Evolutionary conservation across 1,139 yeast genomes (phyloP), one percentile per base, ranked within the genome.

Genomic region (Kurtzmaniella natalensis): DNA sequence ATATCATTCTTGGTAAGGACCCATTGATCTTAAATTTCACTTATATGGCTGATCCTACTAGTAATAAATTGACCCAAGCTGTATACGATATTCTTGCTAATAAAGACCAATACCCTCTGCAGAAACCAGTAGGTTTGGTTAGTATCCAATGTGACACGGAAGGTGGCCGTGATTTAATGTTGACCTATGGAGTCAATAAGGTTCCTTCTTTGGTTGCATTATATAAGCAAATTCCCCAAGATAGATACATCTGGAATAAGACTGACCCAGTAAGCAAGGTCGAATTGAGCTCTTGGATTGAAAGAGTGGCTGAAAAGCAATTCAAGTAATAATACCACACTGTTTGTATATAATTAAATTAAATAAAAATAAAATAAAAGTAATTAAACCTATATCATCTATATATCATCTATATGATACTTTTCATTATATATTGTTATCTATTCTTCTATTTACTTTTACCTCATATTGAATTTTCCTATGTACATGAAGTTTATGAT

Each of bases 1-100:
- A 73, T 33, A 52, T 78, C 35, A 50, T 81, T 29, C 51, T 75
- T n/a, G 62, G 63, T 37, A 72, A 72, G 41, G 67, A 73, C 25
- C 94, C 94, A 2, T 57, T 84, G 35, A 57, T 85, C 36, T 65
- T 85, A 44, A 83, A 85, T 51, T 86, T 86, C 59, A 83, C 89
- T 1, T 62, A 76, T 31, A 66, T 80, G 38, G 86, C 87, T 7
- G 86, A 82, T 45, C 64, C 72, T 3, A 61, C 69, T 29, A 76
- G 82, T 41, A 78, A 82, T 50, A 68, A 68, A 41, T 68, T 83
- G 32, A 82, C 94, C 2, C 76, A 76, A 25, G 71, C 80, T 2
- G 59, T 86, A 38, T 81, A 76, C 73, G 51, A 77, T 68, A 38
- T 71, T 57, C 40, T 72, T 31, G 53, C 72, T 36, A 76, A 78